Base-by-base conservation (phyloP, 441 rosid species). In the Populus hybrid region DNA sequence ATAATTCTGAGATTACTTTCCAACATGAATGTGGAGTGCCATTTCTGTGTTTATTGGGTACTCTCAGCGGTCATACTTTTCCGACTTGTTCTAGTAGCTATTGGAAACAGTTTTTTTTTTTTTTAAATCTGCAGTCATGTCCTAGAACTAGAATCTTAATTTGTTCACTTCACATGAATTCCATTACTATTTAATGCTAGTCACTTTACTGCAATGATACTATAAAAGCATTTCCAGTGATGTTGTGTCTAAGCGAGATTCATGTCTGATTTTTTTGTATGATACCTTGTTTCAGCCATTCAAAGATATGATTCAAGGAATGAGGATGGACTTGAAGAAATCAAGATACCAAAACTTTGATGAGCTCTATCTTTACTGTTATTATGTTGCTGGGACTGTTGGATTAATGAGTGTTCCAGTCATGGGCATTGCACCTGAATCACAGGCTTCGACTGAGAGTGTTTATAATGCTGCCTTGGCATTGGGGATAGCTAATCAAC, bases 381-480 rank as follows among this genome's bases (percentile, higher is more conserved):
- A 94, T 82, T 91, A 89, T 81, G 97, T 93, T 21, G 97, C 97
- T 0, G 97, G 98, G 74, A 94, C 98, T 0, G 97, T 94, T 1
- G 97, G 95, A 28, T 82, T 94, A 76, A 93, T 94, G 94, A 94
- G 95, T 24, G 97, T 92, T 81, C 98, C 95, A 0, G 92, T 94
- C 5, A 94, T 94, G 95, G 97, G 98, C 10, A 93, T 92, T 5
- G 90, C 92, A 57, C 95, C 94, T 3, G 92, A 90, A 72, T 91
- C 98, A 3, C 81, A 82, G 79, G 93, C 94, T 16, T 82, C 97
- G 6, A 92, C 90, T 0, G 97, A 91, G 81, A 89, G 90, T 18
- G 89, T 90, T 40, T 93, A 91, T 71, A 90, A 89, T 79, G 93
- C 98, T 72, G 98, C 98, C 68, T 82, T 94, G 80, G 93, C 95